A percentile compares a stretch with the other conserved stretches of the same genome.
These are phyloP conservation scores for Astrothelium macrocarpum DNA, from an alignment of 495 filamentous ascomycete genomes.

Conservation along the genomic window DNA sequence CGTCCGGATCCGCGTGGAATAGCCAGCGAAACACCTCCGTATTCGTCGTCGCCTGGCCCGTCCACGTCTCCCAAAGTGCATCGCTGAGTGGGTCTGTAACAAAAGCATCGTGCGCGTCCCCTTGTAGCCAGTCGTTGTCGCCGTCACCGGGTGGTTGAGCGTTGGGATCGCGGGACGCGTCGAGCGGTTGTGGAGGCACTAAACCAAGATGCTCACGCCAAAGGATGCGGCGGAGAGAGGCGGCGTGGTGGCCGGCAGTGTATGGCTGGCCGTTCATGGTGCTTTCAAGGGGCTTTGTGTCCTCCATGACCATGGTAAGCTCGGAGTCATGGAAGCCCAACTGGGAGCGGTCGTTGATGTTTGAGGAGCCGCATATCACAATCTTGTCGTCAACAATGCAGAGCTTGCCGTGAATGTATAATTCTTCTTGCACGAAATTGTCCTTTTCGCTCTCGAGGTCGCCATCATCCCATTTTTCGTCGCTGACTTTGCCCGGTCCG, in stretches of 20 bases:
- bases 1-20: constrained; percentile 90
- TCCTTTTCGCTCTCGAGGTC: constrained; percentile 63
- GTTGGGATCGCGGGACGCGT: constrained; percentile 64
- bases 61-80: constrained; percentile 80
- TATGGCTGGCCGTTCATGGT: constrained; percentile 71
- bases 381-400: constrained; percentile 76
- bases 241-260: constrained; percentile 64
- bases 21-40: constrained; percentile 76
- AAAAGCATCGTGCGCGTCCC: constrained; percentile 59
- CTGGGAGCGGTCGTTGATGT: constrained; percentile 91
- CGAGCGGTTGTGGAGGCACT: constrained; percentile 60
- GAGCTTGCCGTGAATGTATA: constrained; percentile 85
- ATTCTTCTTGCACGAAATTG: constrained; percentile 88
- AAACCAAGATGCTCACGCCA: constrained; percentile 93
- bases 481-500: constrained; percentile 50
- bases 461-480: constrained; percentile 61
- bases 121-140: constrained; percentile 52
- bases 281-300: constrained; percentile 60
- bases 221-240: constrained; percentile 71
- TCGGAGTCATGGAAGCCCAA: constrained; percentile 85
- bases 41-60: constrained; percentile 60
- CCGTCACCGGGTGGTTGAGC: constrained; percentile 69
- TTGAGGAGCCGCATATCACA: constrained; percentile 76
- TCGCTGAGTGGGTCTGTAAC: constrained; percentile 77
- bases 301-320: constrained; percentile 85